Conservation (phyloP, 345 rosid species). For the Populus tremula region DNA sequence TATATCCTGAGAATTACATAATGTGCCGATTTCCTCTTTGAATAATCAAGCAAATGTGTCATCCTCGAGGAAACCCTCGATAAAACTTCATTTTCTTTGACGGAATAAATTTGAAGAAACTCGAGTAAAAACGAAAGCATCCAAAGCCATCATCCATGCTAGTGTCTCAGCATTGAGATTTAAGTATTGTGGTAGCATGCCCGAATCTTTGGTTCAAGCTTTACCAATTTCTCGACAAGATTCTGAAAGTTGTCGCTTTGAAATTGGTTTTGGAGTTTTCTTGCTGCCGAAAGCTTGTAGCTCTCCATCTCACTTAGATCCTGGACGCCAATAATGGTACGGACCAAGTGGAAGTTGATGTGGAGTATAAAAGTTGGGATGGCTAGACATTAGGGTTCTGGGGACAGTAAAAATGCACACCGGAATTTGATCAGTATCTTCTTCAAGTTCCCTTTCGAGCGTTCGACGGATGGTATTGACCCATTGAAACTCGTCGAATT, state of each 20-base stretch:
- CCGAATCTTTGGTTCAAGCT: slow-evolving; percentile 38
- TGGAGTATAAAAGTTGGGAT: slow-evolving; percentile 57
- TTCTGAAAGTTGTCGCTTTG: slow-evolving; percentile 31
- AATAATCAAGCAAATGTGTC: slow-evolving; percentile 35
- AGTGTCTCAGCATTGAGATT: slow-evolving; percentile 45
- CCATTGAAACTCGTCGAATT: slow-evolving; percentile 56
- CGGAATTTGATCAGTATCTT: slow-evolving; percentile 28
- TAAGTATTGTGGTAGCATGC: slow-evolving; percentile 53
- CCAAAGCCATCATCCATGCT: slow-evolving; percentile 71
- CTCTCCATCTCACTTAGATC: slow-evolving; percentile 64
- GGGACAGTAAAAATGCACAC: slow-evolving; percentile 63
- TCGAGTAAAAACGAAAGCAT: slow-evolving; percentile 56
- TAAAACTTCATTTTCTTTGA: slow-evolving; percentile 30
- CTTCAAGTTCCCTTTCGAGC: slow-evolving; percentile 48
- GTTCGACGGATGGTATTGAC: slow-evolving; percentile 10
- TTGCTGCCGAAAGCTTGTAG: slow-evolving; percentile 50
- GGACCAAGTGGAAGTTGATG: slow-evolving; percentile 69
- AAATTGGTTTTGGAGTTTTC: slow-evolving; percentile 34
- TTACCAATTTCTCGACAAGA: slow-evolving; percentile 38
- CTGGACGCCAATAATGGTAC: slow-evolving; percentile 54
- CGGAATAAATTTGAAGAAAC: slow-evolving; percentile 44
- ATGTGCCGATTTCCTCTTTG: slow-evolving; percentile 40
- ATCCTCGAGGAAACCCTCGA: slow-evolving; percentile 33
- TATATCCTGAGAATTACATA: slow-evolving; percentile 50
- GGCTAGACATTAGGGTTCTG: slow-evolving; percentile 34